Evolutionary conservation across 306 rosid genomes (phyloP).

Genomic region (Inga laurina): DNA sequence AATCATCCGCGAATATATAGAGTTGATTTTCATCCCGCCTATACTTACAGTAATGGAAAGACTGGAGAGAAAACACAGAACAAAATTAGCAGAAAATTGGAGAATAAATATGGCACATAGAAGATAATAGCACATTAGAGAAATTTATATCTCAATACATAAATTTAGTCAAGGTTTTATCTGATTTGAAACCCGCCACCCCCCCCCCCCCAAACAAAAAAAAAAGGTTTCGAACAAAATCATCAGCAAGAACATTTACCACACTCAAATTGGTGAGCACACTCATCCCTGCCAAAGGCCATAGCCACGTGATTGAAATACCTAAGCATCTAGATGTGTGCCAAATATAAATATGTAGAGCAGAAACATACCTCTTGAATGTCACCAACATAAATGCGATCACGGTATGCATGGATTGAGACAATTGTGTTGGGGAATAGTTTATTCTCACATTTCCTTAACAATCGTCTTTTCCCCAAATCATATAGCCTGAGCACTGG

Average conservation of each 20-base stretch:
- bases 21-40: conserved; percentile 95
- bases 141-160: background rate
- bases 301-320: conserved; percentile 24
- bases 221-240: conserved; percentile 10
- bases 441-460: conserved; percentile 95
- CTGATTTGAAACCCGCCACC: background rate
- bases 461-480: conserved; percentile 84
- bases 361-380: conserved; percentile 82
- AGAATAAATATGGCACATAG: background rate
- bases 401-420: conserved; percentile 88
- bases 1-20: conserved; percentile 92
- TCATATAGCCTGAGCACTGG: conserved; percentile 85
- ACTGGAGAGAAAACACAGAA: conserved; percentile 55
- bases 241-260: conserved; percentile 2
- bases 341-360: conserved; percentile 7
- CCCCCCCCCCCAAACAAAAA: too few relatives aligned
- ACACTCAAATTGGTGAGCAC: background rate
- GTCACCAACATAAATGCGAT: conserved; percentile 92
- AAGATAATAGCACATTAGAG: conserved; percentile 3
- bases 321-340: background rate
- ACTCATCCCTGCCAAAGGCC: conserved; percentile 3
- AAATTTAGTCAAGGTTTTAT: conserved; percentile 13
- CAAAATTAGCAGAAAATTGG: conserved; percentile 23
- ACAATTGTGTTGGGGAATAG: conserved; percentile 81
- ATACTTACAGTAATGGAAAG: conserved; percentile 98